Evolutionary conservation across 495 filamentous ascomycete genomes (phyloP), one percentile per base, ranked within the genome.

Genomic region (Aspergillus hancockii): DNA sequence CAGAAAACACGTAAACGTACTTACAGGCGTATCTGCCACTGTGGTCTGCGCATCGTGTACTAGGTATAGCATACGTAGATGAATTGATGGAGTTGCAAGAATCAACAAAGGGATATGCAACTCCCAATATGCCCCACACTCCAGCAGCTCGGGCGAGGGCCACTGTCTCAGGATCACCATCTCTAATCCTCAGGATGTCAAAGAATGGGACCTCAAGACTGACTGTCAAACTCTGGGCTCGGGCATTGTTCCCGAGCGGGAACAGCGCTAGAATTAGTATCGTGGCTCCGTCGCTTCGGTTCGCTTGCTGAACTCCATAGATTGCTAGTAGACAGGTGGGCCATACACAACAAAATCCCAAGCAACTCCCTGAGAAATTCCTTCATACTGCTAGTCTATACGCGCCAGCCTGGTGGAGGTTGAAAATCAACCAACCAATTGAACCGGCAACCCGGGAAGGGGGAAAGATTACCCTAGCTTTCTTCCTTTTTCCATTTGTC

Each of bases 241-340:
- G 51, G 51, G 30, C 51, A 30, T 54, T 38, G 36, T 49, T 49
- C 57, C 51, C 43, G 51, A 54, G 51, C 25, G 50, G 57, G 55
- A 40, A 51, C 45, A 50, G 57, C 49, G 57, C 31, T 41, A 46
- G 12, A 18, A 41, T 41, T 41, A 41, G 38, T 41, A 41, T 3
- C 4, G 2, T 41, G 30, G 49, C 57, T 41, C 57, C 34, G 57
- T 53, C 49, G 49, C 57, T 18, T 59, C 40, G 57, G 49, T 56
- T 56, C 54, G 25, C 41, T 23, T 45, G 54, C 41, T 41, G 12
- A 41, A 41, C 12, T 41, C 38, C 38, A 41, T 6, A 16, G 38
- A 7, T n/a, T 14, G n/a, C 12, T 16, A 7, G 38, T 18, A 41
- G 25, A 28, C 25, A 28, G 14, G 13, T 16, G 38, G 38, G 14